Conservation (phyloP, 805 yeast species). For the Lachancea mirantina region DNA sequence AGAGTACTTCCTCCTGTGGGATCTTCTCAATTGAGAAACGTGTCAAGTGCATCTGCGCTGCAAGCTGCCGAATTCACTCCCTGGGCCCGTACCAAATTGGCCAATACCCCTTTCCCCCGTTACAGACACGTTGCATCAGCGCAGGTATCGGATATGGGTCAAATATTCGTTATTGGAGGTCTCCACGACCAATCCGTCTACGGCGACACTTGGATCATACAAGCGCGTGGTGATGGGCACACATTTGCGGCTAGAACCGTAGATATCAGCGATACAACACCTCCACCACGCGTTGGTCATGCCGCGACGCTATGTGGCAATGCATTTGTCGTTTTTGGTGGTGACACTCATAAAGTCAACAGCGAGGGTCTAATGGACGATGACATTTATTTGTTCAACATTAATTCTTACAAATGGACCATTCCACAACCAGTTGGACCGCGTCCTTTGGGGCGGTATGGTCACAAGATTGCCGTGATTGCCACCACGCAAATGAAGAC, state of each 20-base stretch:
- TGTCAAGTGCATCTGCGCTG: constrained; percentile 24
- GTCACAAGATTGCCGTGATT: constrained; percentile 81
- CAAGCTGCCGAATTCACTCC: constrained; percentile 38
- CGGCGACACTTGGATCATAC: constrained; percentile 91
- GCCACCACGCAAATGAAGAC: constrained; percentile 51
- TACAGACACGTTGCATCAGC: constrained; percentile 86
- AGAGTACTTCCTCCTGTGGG: constrained; percentile 21
- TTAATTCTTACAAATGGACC: constrained; percentile 71
- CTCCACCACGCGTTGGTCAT: constrained; percentile 96
- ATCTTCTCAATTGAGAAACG: constrained; percentile 26
- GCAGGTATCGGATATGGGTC: constrained; percentile 69
- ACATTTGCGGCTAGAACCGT: constrained; percentile 41
- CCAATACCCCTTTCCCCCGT: constrained; percentile 85
- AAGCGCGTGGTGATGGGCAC: constrained; percentile 35
- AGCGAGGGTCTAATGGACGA: constrained; percentile 81
- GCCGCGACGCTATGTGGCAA: constrained; percentile 87
- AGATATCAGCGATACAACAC: constrained; percentile 70
- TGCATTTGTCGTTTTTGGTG: constrained; percentile 92
- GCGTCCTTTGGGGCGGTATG: constrained; percentile 89
- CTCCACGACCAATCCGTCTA: constrained; percentile 84
- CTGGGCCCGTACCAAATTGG: constrained; percentile 59
- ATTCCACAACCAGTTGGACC: constrained; percentile 65
- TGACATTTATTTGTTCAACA: constrained; percentile 79
- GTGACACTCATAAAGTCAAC: constrained; percentile 81
- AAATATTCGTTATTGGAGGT: constrained; percentile 90